A percentile compares a stretch with the other conserved stretches of the same genome.
Evolutionary conservation across 75 land plant genomes (phyloP).

Genomic region (Pseudotsuga menziesii): DNA sequence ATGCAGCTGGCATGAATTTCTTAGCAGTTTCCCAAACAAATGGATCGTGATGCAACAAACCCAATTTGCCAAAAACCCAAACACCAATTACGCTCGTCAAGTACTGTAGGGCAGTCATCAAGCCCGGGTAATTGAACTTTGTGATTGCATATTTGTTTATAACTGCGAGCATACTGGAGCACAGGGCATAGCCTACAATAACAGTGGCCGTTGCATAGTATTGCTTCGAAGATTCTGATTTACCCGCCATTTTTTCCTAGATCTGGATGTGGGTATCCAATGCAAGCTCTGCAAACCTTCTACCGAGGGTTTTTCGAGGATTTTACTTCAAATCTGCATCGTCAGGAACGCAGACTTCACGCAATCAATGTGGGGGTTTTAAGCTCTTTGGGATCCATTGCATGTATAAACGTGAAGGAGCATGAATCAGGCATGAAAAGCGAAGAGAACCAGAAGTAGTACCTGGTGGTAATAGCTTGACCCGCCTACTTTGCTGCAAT

Average conservation of each 20-base stretch:
- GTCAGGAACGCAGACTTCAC: no score
- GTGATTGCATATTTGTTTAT: slow-evolving; percentile 95
- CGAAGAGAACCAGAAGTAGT: no score
- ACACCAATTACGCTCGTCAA: slow-evolving; percentile 68
- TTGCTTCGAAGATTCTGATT: slow-evolving; percentile 19
- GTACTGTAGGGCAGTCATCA: slow-evolving; percentile 83
- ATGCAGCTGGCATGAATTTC: slow-evolving; percentile 85
- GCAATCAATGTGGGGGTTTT: no score
- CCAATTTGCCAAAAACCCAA: slow-evolving; percentile 56
- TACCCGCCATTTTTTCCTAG: slow-evolving; percentile 14
- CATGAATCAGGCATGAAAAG: no score
- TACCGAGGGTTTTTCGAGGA: no score
- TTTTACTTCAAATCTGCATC: no score
- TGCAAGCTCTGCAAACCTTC: no score
- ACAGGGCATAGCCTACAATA: slow-evolving; percentile 80
- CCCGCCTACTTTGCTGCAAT: no score
- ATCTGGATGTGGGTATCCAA: neutral
- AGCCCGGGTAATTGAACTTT: slow-evolving; percentile 77
- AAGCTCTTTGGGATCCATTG: no score
- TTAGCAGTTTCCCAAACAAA: slow-evolving; percentile 54
- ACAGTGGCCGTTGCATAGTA: slow-evolving; percentile 54
- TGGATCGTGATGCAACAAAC: slow-evolving; percentile 68
- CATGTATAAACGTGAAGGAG: no score
- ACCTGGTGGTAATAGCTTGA: no score
- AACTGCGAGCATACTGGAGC: slow-evolving; percentile 88